Conservation (phyloP, 345 rosid species). For the Barbarea vulgaris region DNA sequence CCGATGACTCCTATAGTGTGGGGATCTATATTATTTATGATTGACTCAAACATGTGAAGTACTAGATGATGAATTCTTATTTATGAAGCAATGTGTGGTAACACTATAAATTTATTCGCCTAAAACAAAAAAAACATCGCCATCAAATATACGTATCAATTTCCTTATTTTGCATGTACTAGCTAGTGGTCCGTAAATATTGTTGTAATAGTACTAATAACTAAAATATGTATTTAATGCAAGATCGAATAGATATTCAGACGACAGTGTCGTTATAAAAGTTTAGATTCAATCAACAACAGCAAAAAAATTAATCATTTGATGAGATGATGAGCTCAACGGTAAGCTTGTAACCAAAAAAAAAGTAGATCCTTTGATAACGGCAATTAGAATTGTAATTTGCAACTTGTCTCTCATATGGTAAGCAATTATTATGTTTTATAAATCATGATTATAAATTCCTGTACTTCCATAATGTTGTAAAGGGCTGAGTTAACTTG, state of each 20-base stretch:
- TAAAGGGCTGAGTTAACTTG: conserved; percentile 10
- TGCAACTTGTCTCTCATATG: conserved; percentile 34
- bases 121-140: neutral
- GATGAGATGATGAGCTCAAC: conserved; percentile 38
- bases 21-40: conserved; percentile 30
- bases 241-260: conserved; percentile 6
- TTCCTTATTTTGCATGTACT: conserved; percentile 31
- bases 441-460: conserved; percentile 26
- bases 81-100: conserved; percentile 36
- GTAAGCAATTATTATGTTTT: conserved; percentile 43
- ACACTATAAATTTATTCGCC: neutral
- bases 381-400: conserved; percentile 35
- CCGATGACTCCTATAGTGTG: conserved; percentile 20
- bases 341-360: conserved; percentile 21
- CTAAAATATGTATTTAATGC: conserved; percentile 23
- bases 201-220: conserved; percentile 5
- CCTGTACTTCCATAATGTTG: conserved; percentile 26
- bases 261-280: conserved; percentile 21
- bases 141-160: conserved; percentile 14
- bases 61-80: conserved; percentile 32
- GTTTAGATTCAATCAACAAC: conserved; percentile 13
- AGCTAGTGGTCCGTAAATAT: conserved; percentile 32
- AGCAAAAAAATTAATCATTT: conserved; percentile 21
- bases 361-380: conserved; percentile 14
- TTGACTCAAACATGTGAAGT: conserved; percentile 32